Conservation (phyloP, 1,284 basidiomycete genomes). For the Xerocomus nothofagi region DNA sequence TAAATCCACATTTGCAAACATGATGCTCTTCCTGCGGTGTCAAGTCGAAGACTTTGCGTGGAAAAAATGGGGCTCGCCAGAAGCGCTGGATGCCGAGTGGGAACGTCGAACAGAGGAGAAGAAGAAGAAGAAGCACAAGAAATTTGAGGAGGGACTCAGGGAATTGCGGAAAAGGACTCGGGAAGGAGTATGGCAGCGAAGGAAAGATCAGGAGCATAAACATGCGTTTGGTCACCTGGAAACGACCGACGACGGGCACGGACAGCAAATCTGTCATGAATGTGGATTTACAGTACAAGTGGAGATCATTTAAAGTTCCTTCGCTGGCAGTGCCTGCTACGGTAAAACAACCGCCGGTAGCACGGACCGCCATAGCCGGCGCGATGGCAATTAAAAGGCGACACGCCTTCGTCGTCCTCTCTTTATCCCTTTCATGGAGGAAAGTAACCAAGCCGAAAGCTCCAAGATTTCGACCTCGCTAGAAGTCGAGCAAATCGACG, state of each 20-base stretch:
- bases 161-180: constrained; percentile 84
- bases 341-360: background rate
- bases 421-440: constrained; percentile 26
- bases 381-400: too few species aligned
- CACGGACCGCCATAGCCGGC: background rate
- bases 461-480: constrained; percentile 68
- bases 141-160: constrained; percentile 84
- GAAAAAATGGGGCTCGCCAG: constrained; percentile 96
- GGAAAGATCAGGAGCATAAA: constrained; percentile 84
- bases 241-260: constrained; percentile 50
- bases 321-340: constrained; percentile 2
- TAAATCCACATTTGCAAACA: constrained; percentile 95
- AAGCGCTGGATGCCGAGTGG: constrained; percentile 90
- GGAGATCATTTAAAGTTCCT: constrained; percentile 63
- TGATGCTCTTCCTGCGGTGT: constrained; percentile 96
- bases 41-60: constrained; percentile 98
- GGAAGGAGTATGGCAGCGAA: constrained; percentile 86
- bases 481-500: constrained; percentile 79
- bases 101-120: constrained; percentile 79
- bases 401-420: too few species aligned
- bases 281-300: constrained; percentile 89
- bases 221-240: constrained; percentile 75
- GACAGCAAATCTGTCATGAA: constrained; percentile 74
- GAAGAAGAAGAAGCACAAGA: constrained; percentile 89
- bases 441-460: constrained; percentile 49